Base-by-base conservation (phyloP, 305 asterid genomes). In the Monarda citriodora region DNA sequence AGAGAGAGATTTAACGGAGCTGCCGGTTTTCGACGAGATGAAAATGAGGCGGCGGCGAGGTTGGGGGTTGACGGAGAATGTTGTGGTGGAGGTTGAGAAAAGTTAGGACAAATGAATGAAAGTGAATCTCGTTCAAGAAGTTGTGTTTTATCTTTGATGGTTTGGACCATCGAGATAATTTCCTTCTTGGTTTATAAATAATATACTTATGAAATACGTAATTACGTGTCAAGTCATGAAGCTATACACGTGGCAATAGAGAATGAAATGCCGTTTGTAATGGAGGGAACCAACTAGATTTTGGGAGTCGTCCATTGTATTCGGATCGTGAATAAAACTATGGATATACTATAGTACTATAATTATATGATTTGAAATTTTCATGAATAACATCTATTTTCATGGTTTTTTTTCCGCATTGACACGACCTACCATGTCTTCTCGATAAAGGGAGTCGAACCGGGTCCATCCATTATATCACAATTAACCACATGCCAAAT, bases 11-110 rank as follows among this genome's bases (percentile, higher is more conserved):
- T 8, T 12, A 17, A 17, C 10, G 50, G 48, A 11, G 23, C 1
- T 17, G 50, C 5, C 18, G 22, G 18, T 45, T n/a, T 9, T 2
- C 9, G 49, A 44, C 5, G 32, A 29, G 32, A 29, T 29, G 32
- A 29, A 29, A 29, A 29, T 29, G 7, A 29, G 32, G 48, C 48
- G 17, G 48, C 48, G 38, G 60, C 44, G 55, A 32, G 57, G 46
- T 46, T 62, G 52, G 21, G 29, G 32, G 32, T 29, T 29, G 50
- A 26, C 10, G 54, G 54, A 21, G 1, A 29, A 11, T 11, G 55
- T 50, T 23, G 57, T 20, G 62, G 69, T 20, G 63, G 70, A 57
- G 44, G 26, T 17, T 64, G 68, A 64, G 68, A 64, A 47, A 23
- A 14, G n/a, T 9, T 53, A 15, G 60, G 36, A 42, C 46, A 21